Evolutionary conservation across 345 rosid genomes (phyloP).

Genomic region (Clarkia xantiana): DNA sequence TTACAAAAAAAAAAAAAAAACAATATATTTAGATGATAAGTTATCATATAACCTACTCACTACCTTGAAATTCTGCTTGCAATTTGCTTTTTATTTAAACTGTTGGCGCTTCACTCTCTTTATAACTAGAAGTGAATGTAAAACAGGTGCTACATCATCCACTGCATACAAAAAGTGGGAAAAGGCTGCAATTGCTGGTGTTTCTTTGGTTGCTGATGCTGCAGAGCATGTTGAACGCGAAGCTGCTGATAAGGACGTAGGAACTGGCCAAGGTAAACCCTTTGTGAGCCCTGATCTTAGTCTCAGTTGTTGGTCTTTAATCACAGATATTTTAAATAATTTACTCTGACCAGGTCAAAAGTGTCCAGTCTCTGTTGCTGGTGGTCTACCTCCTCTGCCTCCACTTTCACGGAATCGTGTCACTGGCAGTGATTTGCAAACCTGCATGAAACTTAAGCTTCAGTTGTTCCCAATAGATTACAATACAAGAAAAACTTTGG

Average conservation of each 20-base stretch:
- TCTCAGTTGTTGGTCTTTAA: not conserved
- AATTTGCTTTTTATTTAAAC: too few species aligned
- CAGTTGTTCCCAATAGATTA: constrained; percentile 96
- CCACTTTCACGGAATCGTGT: constrained; percentile 33
- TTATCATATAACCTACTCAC: too few species aligned
- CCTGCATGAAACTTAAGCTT: constrained; percentile 68
- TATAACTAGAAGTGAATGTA: too few species aligned
- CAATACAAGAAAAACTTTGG: constrained; percentile 66
- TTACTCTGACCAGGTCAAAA: constrained; percentile 20
- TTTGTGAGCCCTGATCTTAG: too few species aligned
- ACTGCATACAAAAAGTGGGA: constrained; percentile 91
- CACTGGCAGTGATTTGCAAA: constrained; percentile 31
- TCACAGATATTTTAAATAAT: not conserved
- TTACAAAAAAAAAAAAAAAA: too few species aligned
- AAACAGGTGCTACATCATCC: constrained; percentile 30
- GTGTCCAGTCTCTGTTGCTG: constrained; percentile 26
- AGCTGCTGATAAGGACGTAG: constrained; percentile 36
- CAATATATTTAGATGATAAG: too few species aligned
- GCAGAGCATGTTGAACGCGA: constrained; percentile 92
- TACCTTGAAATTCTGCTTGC: too few species aligned
- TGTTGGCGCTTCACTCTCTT: too few species aligned
- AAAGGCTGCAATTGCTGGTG: constrained; percentile 97
- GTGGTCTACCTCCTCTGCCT: constrained; percentile 24
- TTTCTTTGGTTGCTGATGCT: constrained; percentile 98
- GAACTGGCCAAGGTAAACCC: constrained; percentile 24